Evolutionary conservation across 805 yeast genomes (phyloP).

Genomic region (Jamesozyma lodderae): DNA sequence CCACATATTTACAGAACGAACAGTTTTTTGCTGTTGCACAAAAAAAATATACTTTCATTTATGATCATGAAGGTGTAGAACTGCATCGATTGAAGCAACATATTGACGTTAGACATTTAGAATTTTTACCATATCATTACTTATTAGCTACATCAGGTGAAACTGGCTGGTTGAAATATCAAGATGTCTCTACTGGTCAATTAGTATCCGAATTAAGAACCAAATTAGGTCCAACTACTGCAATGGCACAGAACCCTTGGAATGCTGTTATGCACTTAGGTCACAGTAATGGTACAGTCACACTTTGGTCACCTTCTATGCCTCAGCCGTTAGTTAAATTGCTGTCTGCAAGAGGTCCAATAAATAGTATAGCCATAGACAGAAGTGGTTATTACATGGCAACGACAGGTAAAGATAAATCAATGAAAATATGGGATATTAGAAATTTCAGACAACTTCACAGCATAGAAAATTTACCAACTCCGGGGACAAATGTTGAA

Average conservation of each 20-base stretch:
- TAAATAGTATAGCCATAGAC: conserved; percentile 75
- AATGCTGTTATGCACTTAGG: conserved; percentile 93
- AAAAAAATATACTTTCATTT: conserved; percentile 85
- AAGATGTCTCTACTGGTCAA: conserved; percentile 89
- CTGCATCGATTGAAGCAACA: conserved; percentile 87
- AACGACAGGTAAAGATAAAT: conserved; percentile 77
- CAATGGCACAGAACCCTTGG: conserved; percentile 89
- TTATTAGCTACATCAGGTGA: conserved; percentile 81
- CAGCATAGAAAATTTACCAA: conserved; percentile 51
- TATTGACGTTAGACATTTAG: conserved; percentile 71
- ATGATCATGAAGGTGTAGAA: conserved; percentile 86
- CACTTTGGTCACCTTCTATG: conserved; percentile 90
- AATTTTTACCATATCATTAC: conserved; percentile 88
- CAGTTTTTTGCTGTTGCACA: conserved; percentile 96
- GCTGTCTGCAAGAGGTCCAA: conserved; percentile 77
- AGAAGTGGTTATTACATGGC: conserved; percentile 94
- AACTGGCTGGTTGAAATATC: conserved; percentile 82
- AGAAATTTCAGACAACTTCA: conserved; percentile 73
- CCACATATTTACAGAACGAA: conserved; percentile 82
- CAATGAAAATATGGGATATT: conserved; percentile 87
- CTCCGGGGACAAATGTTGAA: conserved; percentile 72
- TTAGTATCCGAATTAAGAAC: conserved; percentile 78
- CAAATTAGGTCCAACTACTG: conserved; percentile 80
- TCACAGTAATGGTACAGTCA: conserved; percentile 84
- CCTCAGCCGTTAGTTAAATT: conserved; percentile 76